Base-by-base conservation (phyloP, 805 yeast genomes). In the Saccharomycopsis microspora region DNA sequence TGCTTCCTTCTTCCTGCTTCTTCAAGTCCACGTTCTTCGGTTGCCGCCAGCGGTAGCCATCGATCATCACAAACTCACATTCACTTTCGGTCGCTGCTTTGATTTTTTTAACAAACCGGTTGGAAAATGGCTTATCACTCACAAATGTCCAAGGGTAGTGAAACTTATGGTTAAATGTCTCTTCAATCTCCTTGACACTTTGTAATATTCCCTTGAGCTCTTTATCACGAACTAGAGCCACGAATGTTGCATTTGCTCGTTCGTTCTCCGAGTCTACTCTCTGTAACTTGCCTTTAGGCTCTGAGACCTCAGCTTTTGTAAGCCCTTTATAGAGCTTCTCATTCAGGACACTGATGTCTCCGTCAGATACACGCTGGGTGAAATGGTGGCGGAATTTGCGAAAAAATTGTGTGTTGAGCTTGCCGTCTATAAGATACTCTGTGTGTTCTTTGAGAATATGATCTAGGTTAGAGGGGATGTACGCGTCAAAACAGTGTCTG, bases 71-170 rank as follows among this genome's bases (percentile, higher is more conserved):
- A 55, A 77, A 79, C 38, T 46, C 47, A 9, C 27, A n/a, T 28
- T 64, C 60, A 1, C 79, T 50, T 45, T 53, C 35, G 56, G 72
- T 55, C n/a, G 58, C 59, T 9, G 59, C 57, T 37, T 52, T 46
- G 39, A 85, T 66, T 19, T 59, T 58, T 3, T 62, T 54, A 57
- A 68, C 80, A 66, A 86, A 85, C 31, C 59, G 59, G 0, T 76
- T 73, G 1, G 75, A 63, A 59, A 85, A 85, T 3, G 79, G 77
- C 49, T 66, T 67, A 57, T 87, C 94, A 58, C 85, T 86, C 40
- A 86, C 58, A 50, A 86, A 81, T 1, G 85, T 85, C 66, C 86
- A 85, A 0, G 95, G 94, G 59, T 86, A 86, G 43, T 73, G 71
- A 61, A 79, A 86, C 57, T 82, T 82, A 31, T 63, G 50, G 59